Evolutionary conservation across 192 early-diverging fungal species (phyloP), one percentile per base, ranked within the genome.

Genomic region (Pilaira anomala): DNA sequence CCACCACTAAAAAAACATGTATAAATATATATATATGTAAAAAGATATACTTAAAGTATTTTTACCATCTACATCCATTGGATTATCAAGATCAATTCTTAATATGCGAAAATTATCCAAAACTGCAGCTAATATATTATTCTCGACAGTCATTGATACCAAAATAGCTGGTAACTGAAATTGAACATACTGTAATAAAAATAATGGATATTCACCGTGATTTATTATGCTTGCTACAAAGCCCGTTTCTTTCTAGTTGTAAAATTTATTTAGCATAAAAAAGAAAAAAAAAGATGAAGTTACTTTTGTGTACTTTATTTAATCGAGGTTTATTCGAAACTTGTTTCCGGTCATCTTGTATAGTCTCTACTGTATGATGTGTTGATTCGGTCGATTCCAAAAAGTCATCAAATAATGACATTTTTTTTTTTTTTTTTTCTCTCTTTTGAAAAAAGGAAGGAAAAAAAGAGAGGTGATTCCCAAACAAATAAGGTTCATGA

Each of bases 61-160:
- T 65, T n/a, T 66, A 66, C 89, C 90, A 74, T 91, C 88, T 40
- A 92, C 78, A 48, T 86, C 80, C 45, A 92, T 81, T 12, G 87
- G 81, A 64, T 93, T 85, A 26, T 91, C 91, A 22, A 98, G 80
- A 69, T 96, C 91, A 71, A 98, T 97, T 61, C 95, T 84, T 48
- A 96, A 74, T 6, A 95, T 76, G 65, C 80, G 79, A 68, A 82
- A 84, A 0, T 80, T 82, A 29, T 91, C 87, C 65, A 93, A 80
- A 9, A 87, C 88, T 52, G 96, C 79, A 14, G 90, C 81, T 36
- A 98, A 78, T 14, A 90, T 82, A 65, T 95, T 91, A 75, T 90
- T 93, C 46, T 90, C 80, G 11, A 96, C 93, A 0, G 80, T 84
- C 67, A 91, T 73, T n/a, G 85, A 80, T 7, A 86, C 78, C 12